phyloP scores from a whole-genome alignment of 495 filamentous ascomycete species.

The Aspergillus bridgeri region DNA sequence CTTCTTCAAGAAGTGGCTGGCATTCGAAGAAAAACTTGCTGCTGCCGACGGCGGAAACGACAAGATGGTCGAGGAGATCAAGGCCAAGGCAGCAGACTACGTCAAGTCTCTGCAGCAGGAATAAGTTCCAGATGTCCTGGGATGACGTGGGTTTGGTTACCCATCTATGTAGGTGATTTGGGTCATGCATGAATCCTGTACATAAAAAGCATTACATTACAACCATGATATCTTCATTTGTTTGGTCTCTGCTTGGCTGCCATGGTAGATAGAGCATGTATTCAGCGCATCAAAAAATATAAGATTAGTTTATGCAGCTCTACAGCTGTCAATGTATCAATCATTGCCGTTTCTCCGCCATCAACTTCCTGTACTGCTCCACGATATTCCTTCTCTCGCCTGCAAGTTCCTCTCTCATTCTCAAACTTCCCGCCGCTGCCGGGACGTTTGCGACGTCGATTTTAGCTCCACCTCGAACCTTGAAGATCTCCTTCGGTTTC shows the following conservation, averaged over 20 bases:
- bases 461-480: conserved; percentile 61
- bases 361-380: conserved; percentile 76
- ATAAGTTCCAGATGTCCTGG: conserved; percentile 1
- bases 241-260: background rate
- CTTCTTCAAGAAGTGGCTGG: conserved; percentile 80
- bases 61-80: conserved; percentile 68
- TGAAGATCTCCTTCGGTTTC: conserved; percentile 64
- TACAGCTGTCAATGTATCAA: background rate
- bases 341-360: conserved; percentile 59
- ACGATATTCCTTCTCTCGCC: conserved; percentile 71
- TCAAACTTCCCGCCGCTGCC: conserved; percentile 71
- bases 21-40: conserved; percentile 66
- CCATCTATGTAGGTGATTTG: background rate
- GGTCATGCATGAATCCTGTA: conserved; percentile 13
- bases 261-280: background rate
- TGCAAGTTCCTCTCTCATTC: conserved; percentile 77
- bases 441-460: conserved; percentile 75
- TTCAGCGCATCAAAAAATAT: background rate
- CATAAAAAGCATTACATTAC: conserved; percentile 12
- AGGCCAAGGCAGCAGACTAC: conserved; percentile 70
- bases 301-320: background rate
- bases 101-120: conserved; percentile 53
- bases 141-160: conserved; percentile 1
- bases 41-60: conserved; percentile 53
- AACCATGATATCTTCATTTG: background rate